phyloP scores from a whole-genome alignment of 257 asterid species.

The Capsicum chinense region DNA sequence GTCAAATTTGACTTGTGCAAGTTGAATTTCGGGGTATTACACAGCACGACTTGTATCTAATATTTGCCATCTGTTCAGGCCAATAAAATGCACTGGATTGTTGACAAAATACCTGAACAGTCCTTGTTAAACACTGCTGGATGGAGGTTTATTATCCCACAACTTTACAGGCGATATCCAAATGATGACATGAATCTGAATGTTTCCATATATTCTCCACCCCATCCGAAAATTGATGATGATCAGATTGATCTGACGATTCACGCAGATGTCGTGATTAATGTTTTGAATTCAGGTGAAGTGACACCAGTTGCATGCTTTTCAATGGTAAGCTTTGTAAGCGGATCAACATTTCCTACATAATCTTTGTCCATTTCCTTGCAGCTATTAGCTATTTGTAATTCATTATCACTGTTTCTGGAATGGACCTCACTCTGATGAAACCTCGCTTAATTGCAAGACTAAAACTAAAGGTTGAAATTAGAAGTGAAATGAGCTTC shows the following conservation, averaged over 20 bases:
- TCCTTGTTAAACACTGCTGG: conserved; percentile 81
- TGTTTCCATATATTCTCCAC: conserved; percentile 64
- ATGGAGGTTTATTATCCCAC: conserved; percentile 87
- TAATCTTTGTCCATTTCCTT: conserved; percentile 2
- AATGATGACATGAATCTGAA: conserved; percentile 71
- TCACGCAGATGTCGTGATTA: conserved; percentile 63
- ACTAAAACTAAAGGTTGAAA: neutral
- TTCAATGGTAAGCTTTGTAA: conserved; percentile 62
- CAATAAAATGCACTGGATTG: conserved; percentile 70
- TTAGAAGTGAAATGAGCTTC: neutral
- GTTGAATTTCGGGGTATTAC: conserved; percentile 14
- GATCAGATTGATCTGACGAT: conserved; percentile 50
- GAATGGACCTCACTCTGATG: neutral
- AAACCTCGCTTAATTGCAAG: neutral
- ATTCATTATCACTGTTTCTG: neutral
- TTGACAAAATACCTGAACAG: conserved; percentile 72
- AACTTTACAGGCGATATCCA: conserved; percentile 83
- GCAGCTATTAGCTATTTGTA: neutral
- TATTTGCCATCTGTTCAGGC: conserved; percentile 56
- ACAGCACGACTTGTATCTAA: conserved; percentile 24
- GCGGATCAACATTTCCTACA: neutral
- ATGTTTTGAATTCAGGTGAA: conserved; percentile 64
- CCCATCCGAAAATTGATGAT: conserved; percentile 56
- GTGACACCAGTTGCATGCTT: conserved; percentile 75
- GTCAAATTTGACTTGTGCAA: conserved; percentile 1